Conservation (phyloP, 1,284 basidiomycete species). For the Cutaneotrichosporon dermatis region DNA sequence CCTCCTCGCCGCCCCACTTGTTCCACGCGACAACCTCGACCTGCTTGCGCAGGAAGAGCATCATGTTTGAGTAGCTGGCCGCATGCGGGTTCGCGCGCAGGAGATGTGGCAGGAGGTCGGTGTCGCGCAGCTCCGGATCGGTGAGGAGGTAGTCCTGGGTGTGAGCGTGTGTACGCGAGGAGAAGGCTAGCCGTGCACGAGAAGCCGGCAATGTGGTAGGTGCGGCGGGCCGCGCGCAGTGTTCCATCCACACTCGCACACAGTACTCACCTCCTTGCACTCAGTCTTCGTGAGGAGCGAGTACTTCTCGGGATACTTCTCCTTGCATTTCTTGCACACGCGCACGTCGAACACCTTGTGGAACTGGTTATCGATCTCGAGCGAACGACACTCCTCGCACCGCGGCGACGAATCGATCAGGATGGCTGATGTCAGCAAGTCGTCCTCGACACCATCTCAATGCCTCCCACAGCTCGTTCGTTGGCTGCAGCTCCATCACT, state of each 20-base stretch:
- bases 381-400: conserved; percentile 72
- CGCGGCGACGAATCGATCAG: conserved; percentile 67
- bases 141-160: conserved; percentile 81
- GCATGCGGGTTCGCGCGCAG: conserved; percentile 96
- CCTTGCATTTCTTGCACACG: conserved; percentile 86
- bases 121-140: conserved; percentile 85
- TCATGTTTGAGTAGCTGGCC: conserved; percentile 97
- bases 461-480: background rate
- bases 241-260: background rate
- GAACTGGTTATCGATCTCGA: conserved; percentile 79
- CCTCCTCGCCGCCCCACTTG: conserved; percentile 94
- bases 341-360: conserved; percentile 71
- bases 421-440: conserved; percentile 28
- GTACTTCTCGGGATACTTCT: conserved; percentile 83
- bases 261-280: conserved; percentile 66
- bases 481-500: too few relatives aligned
- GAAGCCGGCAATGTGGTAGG: too few relatives aligned
- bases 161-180: background rate
- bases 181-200: conserved; percentile 56
- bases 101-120: conserved; percentile 86
- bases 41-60: conserved; percentile 91
- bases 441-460: too few relatives aligned
- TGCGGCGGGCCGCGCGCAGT: too few relatives aligned
- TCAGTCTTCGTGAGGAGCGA: conserved; percentile 97
- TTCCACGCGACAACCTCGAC: conserved; percentile 96